Base-by-base conservation (phyloP, 1,139 yeast species). In the Suhomyces atakaporum region DNA sequence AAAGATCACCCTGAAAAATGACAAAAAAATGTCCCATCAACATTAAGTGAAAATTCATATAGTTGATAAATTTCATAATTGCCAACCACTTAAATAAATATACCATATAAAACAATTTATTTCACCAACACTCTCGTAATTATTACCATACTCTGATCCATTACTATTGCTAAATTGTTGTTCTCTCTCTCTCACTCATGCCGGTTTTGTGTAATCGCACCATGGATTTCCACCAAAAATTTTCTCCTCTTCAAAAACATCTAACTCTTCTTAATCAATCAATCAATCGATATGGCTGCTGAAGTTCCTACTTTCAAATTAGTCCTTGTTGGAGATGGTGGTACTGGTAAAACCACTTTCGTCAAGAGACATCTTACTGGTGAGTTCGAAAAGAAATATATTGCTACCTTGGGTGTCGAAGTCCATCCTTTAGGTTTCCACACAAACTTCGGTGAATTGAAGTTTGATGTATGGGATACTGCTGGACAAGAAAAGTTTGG, bases 401-500 rank as follows among this genome's bases (percentile, higher is more conserved):
- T 87, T 69, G 98, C 98, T 65, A 94, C 98, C 44, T 86, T 90
- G 62, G 98, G 98, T 77, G 99, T 94, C 53, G 98, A 94, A 71
- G 98, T 94, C 51, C 97, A 92, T 68, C 98, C 98, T 54, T 82
- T 94, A 70, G 90, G 95, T 34, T 94, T 94, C 84, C 88, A 82
- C 84, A 94, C 99, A 66, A 92, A 92, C 79, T 92, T 76, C 61
- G 99, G 99, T 73, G 97, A 92, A 74, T 88, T 94, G 74, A 90
- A 88, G 72, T 94, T 94, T 70, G 97, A 94, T 65, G 97, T 92
- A 57, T 94, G 99, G 99, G 99, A 94, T 71, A 94, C 98, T 45
- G 99, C 99, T 43, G 99, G 98, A 50, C 99, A 94, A 77, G 99
- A 94, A 76, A 94, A 94, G 75, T 92, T 94, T 58, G 99, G 99